Base-by-base conservation (phyloP, 805 yeast species). In the Pichia exigua region DNA sequence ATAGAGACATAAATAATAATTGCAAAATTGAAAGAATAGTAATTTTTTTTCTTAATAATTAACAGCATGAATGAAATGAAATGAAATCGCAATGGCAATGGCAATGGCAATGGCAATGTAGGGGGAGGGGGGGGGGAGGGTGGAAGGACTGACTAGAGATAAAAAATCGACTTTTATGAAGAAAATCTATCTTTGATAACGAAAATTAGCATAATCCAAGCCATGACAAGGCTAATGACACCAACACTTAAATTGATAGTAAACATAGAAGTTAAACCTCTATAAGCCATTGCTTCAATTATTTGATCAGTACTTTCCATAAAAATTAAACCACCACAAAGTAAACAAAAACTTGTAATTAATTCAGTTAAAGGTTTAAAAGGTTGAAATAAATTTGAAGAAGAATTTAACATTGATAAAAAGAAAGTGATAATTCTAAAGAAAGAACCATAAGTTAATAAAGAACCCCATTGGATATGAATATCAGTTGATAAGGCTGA, bases 231-330 rank as follows among this genome's bases (percentile, higher is more conserved):
- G 2, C 92, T 79, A 38, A 85, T 76, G 45, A 81, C 53, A 12
- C 98, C 98, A 53, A 94, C 85, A 53, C 86, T 79, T 39, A 92
- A 79, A 65, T 92, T 94, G 63, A 92, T 78, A 1, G 94, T 87
- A 69, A 94, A 92, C 97, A 94, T 91, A 48, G 83, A 74, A 28
- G 94, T 87, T 54, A 83, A 73, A 4, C 96, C 96, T 60, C 90
- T 76, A 66, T 82, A 88, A 59, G 87, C 88, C 70, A 90, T 74
- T 21, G 88, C 91, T 59, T 79, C 81, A 32, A 94, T 81, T 7
- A 87, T 80, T 59, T 94, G 95, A 62, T 87, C 92, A 44, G 95
- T 87, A 50, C 94, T 83, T 66, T 89, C 88, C 91, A 91, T 89
- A 66, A 94, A 94, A 27, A 94, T 83, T 55, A 87, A 68, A 11